Percentiles rank a stretch among this genome's conserved stretches.
Evolutionary conservation across 192 early-diverging fungal genomes (phyloP).

Genomic region (Physocladia obscura): DNA sequence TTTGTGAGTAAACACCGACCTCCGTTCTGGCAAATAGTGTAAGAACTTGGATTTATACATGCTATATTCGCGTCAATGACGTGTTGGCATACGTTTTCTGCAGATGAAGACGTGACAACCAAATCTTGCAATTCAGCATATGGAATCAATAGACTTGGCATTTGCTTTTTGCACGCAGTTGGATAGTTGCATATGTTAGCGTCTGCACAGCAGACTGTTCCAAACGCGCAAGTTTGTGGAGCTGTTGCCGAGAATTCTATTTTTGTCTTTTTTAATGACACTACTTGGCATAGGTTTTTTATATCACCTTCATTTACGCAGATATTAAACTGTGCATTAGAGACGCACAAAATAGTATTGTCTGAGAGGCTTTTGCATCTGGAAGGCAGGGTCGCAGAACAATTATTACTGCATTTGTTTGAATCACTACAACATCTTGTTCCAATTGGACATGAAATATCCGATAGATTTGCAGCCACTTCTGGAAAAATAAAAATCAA

Average conservation of each 20-base stretch:
- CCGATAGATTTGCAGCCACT: neutral
- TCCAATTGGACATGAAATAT: conserved; percentile 6
- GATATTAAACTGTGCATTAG: conserved; percentile 11
- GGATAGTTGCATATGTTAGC: conserved; percentile 13
- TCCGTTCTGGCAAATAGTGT: conserved; percentile 15
- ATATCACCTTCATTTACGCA: conserved; percentile 16
- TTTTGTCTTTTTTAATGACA: neutral
- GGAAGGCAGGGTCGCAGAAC: neutral
- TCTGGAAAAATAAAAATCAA: neutral
- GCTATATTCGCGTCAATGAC: conserved; percentile 4
- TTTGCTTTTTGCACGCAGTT: neutral
- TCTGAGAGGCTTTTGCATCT: neutral
- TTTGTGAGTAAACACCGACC: neutral
- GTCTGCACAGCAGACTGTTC: conserved; percentile 30
- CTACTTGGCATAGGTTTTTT: neutral
- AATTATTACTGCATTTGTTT: neutral
- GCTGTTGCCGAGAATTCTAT: neutral
- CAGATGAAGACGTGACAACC: neutral
- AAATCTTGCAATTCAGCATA: neutral
- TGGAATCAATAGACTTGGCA: conserved; percentile 3
- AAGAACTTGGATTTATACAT: conserved; percentile 24
- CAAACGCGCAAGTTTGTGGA: conserved; percentile 12
- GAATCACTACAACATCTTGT: conserved; percentile 3
- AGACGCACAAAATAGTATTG: neutral
- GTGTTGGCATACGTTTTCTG: conserved; percentile 12